Percentiles rank a stretch among this genome's conserved stretches.
phyloP scores from a whole-genome alignment of 2,329 filamentous ascomycete genomes.

The Trichoderma atroviride region DNA sequence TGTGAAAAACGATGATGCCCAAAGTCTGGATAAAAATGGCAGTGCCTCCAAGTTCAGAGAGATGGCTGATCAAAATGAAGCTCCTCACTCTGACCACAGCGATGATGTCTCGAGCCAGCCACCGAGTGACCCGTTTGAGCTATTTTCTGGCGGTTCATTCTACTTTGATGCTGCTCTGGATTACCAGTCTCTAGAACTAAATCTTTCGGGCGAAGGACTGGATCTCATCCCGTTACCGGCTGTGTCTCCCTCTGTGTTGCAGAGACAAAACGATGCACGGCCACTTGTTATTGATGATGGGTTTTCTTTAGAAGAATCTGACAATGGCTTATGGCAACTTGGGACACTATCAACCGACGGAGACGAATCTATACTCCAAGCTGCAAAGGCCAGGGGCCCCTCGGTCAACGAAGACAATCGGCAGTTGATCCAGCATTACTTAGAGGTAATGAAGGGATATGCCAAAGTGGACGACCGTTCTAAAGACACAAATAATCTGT shows the following conservation, averaged over 20 bases:
- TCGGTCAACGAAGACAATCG: neutral
- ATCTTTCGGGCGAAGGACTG: neutral
- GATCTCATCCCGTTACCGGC: neutral
- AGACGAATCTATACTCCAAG: neutral
- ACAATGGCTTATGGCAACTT: neutral
- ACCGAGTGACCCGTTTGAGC: neutral
- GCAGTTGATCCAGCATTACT: neutral
- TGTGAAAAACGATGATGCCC: neutral
- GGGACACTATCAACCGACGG: neutral
- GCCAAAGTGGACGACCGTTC: neutral
- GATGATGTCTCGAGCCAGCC: neutral
- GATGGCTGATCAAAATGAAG: neutral
- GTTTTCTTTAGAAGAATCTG: neutral
- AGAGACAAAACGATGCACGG: too few relatives aligned
- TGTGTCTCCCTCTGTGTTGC: neutral
- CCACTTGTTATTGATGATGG: neutral
- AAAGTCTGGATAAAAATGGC: neutral
- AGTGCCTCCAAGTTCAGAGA: accelerated
- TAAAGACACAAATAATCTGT: neutral
- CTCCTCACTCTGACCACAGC: neutral
- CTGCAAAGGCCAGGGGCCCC: neutral
- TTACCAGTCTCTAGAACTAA: neutral
- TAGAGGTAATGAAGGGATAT: neutral
- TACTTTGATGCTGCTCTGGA: neutral
- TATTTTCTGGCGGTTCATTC: neutral